Base-by-base conservation (phyloP, 805 yeast species). In the Saturnispora halmiae region DNA sequence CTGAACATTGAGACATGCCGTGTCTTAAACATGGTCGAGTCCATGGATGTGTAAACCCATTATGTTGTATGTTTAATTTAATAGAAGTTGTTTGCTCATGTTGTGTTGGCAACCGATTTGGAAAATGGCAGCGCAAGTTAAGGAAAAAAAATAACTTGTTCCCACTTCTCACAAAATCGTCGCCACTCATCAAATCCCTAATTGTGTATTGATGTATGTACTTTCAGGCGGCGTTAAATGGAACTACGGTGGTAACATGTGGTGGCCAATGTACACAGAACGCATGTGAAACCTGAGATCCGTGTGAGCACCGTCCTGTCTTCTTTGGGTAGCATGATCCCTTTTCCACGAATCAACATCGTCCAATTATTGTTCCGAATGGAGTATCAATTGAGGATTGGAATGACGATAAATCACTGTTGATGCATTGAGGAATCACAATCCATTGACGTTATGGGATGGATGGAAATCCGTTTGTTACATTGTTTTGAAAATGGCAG, bases 1-100 rank as follows among this genome's bases (percentile, higher is more conserved):
- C 62, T 81, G 44, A 68, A 65, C 47, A 64, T 82, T 41, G 76
- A 73, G 59, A 84, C 79, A 55, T 71, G 78, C 27, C 75, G 70
- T 48, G 79, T 82, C 34, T 59, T 75, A 61, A 70, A 4, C 5
- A 30, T n/a, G 1, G 40, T 3, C 15, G 41, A 32, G 13, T 40
- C 38, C 27, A 40, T 40, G 43, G 39, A 35, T 4, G 33, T 33
- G 27, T 39, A 32, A 27, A 6, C 10, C 6, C 26, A 6, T 10
- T 10, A 10, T 22, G 26, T 22, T 22, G 6, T 22, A 22, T 10
- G 9, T 6, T 22, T 7, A 22, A 22, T 22, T 22, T 22, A 22
- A 22, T 22, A 22, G 26, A 22, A n/a, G 6, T 15, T 10, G 15
- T 13, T 34, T 14, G 36, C 36, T 2, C 16, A 24, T 34, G 20